Evolutionary conservation across 2,329 filamentous ascomycete species (phyloP), one percentile per base, ranked within the genome.

Genomic region (Colletotrichum sp.): DNA sequence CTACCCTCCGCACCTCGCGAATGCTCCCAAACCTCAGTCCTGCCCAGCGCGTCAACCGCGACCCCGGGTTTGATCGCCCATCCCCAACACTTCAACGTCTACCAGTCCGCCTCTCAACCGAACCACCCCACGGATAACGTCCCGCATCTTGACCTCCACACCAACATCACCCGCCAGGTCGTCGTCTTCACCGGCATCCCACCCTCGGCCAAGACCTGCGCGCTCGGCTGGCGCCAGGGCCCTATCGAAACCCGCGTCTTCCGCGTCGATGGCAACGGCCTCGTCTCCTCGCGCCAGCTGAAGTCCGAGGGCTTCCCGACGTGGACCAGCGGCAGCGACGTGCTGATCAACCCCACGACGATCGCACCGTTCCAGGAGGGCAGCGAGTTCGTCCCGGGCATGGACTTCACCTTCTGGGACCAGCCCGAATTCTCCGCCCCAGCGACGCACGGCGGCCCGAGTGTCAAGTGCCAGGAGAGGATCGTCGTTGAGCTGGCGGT

Each of bases 241-340:
- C 83, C 81, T 9, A 82, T 79, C 71, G 83, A 80, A 70, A 81
- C 84, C 55, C 86, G 83, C 75, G 82, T 81, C 65, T 85, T 87
- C 75, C 81, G 82, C 74, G 85, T 86, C 74, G 78, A 80, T 16
- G 79, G 80, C 34, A 81, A 78, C 44, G 84, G 81, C 3, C 72
- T 81, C 18, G 65, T 73, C 30, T 73, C 71, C 55, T 73, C 71
- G 30, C 71, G 71, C 30, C 71, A 73, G 39, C 65, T 73, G 9
- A 63, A 57, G 57, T 8, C 64, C 65, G 71, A 73, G 24, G 71
- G 65, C 28, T 73, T 73, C 57, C 71, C 71, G 5, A 55, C 36
- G 18, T 73, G 71, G 71, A 63, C 30, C 21, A 44, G 2, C 6
- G 70, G 70, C 4, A 67, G 62, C 71, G 65, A 44, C 24, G 65